These are phyloP conservation scores for Sporothrix globosa DNA, from an alignment of 2,329 filamentous ascomycete species.

Conservation along the genomic window DNA sequence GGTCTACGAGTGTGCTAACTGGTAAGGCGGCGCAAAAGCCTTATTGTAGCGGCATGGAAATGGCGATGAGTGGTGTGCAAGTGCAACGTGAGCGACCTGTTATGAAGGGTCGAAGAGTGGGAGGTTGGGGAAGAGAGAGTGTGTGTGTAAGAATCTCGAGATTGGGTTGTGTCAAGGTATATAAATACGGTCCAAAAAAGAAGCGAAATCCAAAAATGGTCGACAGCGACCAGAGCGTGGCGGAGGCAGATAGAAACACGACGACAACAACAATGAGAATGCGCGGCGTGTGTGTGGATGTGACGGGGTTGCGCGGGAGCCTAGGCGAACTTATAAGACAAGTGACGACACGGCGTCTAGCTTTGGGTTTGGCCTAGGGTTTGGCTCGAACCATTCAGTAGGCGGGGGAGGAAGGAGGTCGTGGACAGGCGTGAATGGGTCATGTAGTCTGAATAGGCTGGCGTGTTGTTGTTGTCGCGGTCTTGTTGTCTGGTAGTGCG, in stretches of 20 bases:
- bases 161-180: background rate
- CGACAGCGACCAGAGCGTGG: background rate
- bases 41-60: background rate
- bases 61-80: background rate
- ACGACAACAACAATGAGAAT: background rate
- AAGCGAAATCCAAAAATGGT: background rate
- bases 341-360: conserved; percentile 19
- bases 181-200: background rate
- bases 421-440: conserved; percentile 14
- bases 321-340: conserved; percentile 18
- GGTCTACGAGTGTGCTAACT: background rate
- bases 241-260: background rate
- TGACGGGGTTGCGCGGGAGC: conserved; percentile 23
- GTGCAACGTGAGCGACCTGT: background rate
- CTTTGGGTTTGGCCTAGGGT: conserved; percentile 6
- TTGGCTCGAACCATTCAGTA: background rate
- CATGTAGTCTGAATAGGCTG: background rate
- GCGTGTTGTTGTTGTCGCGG: conserved; percentile 22
- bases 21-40: background rate
- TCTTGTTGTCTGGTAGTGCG: conserved; percentile 15
- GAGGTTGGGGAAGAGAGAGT: background rate
- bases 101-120: background rate
- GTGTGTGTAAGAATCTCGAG: background rate
- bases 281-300: conserved; percentile 4
- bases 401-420: background rate